These are phyloP conservation scores for Ustilago vetiveriae DNA, from an alignment of 1,284 basidiomycete genomes.

Conservation along the genomic window DNA sequence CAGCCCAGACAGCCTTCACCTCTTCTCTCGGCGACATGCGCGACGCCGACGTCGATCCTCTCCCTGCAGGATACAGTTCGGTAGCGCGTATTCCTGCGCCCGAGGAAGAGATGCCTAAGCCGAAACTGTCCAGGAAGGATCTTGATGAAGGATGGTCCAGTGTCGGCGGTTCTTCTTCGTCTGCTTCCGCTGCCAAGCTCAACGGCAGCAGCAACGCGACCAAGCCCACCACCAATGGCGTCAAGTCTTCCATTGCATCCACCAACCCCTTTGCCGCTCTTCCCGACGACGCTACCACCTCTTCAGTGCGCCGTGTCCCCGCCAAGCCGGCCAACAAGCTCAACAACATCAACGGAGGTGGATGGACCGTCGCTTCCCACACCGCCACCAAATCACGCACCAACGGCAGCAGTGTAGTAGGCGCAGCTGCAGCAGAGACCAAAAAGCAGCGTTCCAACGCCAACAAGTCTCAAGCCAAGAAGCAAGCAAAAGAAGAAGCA, in stretches of 20 bases:
- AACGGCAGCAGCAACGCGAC: conserved; percentile 7
- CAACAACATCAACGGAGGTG: neutral
- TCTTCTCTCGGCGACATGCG: conserved; percentile 39
- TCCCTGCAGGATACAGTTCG: conserved; percentile 22
- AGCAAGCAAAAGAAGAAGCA: conserved; percentile 51
- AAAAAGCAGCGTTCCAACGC: conserved; percentile 62
- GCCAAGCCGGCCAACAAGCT: conserved; percentile 3
- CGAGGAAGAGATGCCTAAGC: conserved; percentile 5
- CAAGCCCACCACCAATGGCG: neutral
- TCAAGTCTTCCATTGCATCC: conserved; percentile 26
- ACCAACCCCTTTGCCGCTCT: conserved; percentile 51
- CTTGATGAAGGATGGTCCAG: conserved; percentile 40
- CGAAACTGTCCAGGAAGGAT: conserved; percentile 26
- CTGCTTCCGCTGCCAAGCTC: conserved; percentile 5
- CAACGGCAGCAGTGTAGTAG: neutral
- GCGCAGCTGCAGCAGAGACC: conserved; percentile 18
- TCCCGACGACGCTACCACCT: conserved; percentile 35
- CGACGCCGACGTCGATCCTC: conserved; percentile 37
- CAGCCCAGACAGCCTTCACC: conserved; percentile 20
- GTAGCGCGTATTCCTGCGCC: conserved; percentile 39
- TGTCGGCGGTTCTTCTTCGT: conserved; percentile 29
- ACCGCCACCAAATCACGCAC: conserved; percentile 4
- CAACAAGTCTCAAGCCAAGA: conserved; percentile 50
- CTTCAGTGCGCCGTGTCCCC: conserved; percentile 19
- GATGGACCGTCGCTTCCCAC: conserved; percentile 21